phyloP scores from a whole-genome alignment of 139 green algal genomes.

The Coelastrella sp. region DNA sequence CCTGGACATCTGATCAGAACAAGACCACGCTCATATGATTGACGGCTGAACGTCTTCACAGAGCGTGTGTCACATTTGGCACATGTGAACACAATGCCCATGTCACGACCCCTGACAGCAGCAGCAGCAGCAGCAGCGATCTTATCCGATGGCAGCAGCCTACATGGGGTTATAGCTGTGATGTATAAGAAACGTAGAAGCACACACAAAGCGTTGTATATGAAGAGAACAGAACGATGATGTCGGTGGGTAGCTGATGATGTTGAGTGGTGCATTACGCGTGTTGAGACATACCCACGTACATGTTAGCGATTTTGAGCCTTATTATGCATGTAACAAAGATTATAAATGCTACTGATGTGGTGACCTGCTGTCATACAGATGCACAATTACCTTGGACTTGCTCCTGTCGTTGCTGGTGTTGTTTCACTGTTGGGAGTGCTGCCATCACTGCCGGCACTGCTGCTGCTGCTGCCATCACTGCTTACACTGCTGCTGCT shows the following conservation, averaged over 20 bases:
- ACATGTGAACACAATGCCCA: slow-evolving; percentile 65
- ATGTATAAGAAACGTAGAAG: too few relatives aligned
- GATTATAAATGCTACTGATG: too few relatives aligned
- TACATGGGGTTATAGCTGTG: too few relatives aligned
- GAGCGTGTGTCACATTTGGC: slow-evolving; percentile 61
- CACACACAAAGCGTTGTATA: too few relatives aligned
- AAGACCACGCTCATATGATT: slow-evolving; percentile 28
- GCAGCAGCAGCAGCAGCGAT: neutral
- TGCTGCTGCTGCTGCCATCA: neutral
- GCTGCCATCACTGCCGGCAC: slow-evolving; percentile 13
- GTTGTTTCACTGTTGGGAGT: neutral
- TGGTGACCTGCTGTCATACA: neutral
- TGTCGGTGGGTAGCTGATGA: too few relatives aligned
- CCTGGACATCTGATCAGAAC: slow-evolving; percentile 57
- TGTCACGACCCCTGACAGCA: slow-evolving; percentile 9
- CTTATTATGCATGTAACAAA: too few relatives aligned
- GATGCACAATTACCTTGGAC: too few relatives aligned
- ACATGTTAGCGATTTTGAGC: too few relatives aligned
- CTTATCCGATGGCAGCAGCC: too few relatives aligned
- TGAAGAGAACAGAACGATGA: too few relatives aligned
- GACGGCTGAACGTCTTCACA: slow-evolving; percentile 60
- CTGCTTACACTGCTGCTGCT: slow-evolving; percentile 28
- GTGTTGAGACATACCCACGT: too few relatives aligned
- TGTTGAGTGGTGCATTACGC: too few relatives aligned
- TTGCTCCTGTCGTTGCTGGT: slow-evolving; percentile 10